Conservation (phyloP, 2,329 filamentous ascomycete genomes). For the Verticillium longisporum region DNA sequence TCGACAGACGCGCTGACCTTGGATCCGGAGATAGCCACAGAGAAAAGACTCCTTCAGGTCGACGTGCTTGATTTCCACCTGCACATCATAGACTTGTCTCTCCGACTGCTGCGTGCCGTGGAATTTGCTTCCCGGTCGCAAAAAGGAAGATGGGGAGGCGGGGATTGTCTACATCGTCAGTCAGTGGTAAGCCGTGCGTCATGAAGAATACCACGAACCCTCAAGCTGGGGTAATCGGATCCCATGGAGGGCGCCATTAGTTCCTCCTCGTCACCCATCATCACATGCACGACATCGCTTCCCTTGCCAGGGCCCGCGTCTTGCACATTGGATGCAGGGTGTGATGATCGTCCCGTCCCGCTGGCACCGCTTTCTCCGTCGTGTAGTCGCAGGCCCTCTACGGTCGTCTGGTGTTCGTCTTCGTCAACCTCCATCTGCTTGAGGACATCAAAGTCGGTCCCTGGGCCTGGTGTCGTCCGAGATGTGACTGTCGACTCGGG, state of each 20-base stretch:
- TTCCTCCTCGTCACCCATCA: slow-evolving; percentile 19
- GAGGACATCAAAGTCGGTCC: slow-evolving; percentile 19
- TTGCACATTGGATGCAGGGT: neutral
- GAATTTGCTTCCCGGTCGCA: slow-evolving; percentile 84
- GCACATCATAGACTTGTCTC: slow-evolving; percentile 86
- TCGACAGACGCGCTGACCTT: slow-evolving; percentile 53
- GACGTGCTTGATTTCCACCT: slow-evolving; percentile 95
- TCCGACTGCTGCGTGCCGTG: slow-evolving; percentile 89
- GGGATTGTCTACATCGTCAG: slow-evolving; percentile 57
- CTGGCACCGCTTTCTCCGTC: neutral
- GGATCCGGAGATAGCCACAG: slow-evolving; percentile 90
- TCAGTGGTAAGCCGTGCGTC: slow-evolving; percentile 2
- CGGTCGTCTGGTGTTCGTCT: slow-evolving; percentile 10
- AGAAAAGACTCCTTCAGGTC: slow-evolving; percentile 91
- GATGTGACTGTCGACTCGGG: slow-evolving; percentile 26
- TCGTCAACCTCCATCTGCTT: slow-evolving; percentile 35
- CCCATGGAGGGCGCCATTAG: slow-evolving; percentile 28
- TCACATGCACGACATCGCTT: neutral
- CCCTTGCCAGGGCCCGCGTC: neutral
- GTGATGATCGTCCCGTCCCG: neutral
- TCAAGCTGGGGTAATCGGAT: slow-evolving; percentile 25
- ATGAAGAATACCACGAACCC: slow-evolving; percentile 20
- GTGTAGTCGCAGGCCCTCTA: neutral
- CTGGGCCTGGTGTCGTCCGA: slow-evolving; percentile 25
- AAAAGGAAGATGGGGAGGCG: slow-evolving; percentile 74